A percentile compares a stretch with the other conserved stretches of the same genome.
These are phyloP conservation scores for Hypoxylon rickii DNA, from an alignment of 495 filamentous ascomycete genomes.

Conservation along the genomic window DNA sequence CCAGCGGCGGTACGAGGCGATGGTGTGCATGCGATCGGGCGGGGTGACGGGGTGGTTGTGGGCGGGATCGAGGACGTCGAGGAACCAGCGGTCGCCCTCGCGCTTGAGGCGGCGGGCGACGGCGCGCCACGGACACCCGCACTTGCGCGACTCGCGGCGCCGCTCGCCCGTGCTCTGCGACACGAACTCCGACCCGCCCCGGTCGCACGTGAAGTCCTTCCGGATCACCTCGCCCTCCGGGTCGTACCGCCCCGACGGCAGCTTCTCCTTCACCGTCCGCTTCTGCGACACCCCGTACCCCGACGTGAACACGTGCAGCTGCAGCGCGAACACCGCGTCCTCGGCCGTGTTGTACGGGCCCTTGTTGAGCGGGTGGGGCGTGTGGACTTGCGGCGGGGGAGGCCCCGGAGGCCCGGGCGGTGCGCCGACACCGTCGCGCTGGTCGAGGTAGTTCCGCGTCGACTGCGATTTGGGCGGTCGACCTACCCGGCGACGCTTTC, in stretches of 20 bases:
- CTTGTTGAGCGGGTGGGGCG: slow-evolving; percentile 72
- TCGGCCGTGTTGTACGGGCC: slow-evolving; percentile 52
- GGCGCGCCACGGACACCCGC: slow-evolving; percentile 35
- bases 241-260: slow-evolving; percentile 37
- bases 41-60: slow-evolving; percentile 38
- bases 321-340: slow-evolving; percentile 36
- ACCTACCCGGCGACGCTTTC: slow-evolving; percentile 20
- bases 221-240: slow-evolving; percentile 35
- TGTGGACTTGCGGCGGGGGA: slow-evolving; percentile 66
- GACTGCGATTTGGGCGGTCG: slow-evolving; percentile 30
- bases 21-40: slow-evolving; percentile 36
- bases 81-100: slow-evolving; percentile 36
- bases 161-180: slow-evolving; percentile 38
- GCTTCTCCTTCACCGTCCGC: slow-evolving; percentile 39
- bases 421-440: slow-evolving; percentile 65
- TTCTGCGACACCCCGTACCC: slow-evolving; percentile 41
- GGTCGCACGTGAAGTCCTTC: slow-evolving; percentile 39
- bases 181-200: slow-evolving; percentile 36
- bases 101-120: slow-evolving; percentile 34
- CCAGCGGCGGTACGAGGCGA: slow-evolving; percentile 39
- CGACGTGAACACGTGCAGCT: slow-evolving; percentile 37
- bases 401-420: slow-evolving; percentile 60
- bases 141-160: slow-evolving; percentile 36
- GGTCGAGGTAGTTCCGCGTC: slow-evolving; percentile 48
- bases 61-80: slow-evolving; percentile 28